Evolutionary conservation across 768 basidiomycete genomes (phyloP).

Genomic region (Lentinula edodes): DNA sequence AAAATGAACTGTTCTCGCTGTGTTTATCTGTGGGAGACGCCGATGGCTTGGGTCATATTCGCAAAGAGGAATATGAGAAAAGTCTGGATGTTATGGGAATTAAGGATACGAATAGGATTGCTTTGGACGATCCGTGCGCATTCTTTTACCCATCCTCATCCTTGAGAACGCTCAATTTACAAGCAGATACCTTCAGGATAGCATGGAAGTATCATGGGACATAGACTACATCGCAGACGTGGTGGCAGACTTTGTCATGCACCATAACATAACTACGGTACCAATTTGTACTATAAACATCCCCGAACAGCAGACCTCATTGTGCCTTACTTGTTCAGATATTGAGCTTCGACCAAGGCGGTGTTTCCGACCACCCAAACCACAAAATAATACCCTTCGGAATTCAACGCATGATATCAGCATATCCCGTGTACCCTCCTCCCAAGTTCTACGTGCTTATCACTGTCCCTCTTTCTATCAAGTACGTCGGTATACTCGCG

Average conservation of each 20-base stretch:
- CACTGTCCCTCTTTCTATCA: constrained; percentile 48
- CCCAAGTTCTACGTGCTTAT: constrained; percentile 53
- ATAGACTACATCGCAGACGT: constrained; percentile 50
- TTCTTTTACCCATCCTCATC: neutral
- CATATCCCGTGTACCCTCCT: constrained; percentile 16
- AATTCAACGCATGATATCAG: constrained; percentile 36
- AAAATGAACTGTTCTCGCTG: constrained; percentile 42
- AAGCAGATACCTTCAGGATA: constrained; percentile 62
- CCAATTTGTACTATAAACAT: constrained; percentile 21
- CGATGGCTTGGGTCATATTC: constrained; percentile 45
- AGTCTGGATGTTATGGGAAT: constrained; percentile 55
- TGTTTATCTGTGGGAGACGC: constrained; percentile 77
- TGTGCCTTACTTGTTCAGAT: constrained; percentile 42
- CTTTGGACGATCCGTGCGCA: constrained; percentile 69
- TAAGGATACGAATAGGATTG: constrained; percentile 30
- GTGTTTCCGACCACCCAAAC: constrained; percentile 85
- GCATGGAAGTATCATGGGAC: constrained; percentile 66
- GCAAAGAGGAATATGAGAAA: constrained; percentile 38
- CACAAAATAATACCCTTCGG: constrained; percentile 68
- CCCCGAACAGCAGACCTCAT: constrained; percentile 5
- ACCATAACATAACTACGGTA: constrained; percentile 61
- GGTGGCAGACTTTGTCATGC: constrained; percentile 51
- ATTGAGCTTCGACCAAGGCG: constrained; percentile 75
- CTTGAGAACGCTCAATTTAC: neutral
- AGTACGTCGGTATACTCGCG: constrained; percentile 59